phyloP scores from a whole-genome alignment of 495 filamentous ascomycete species.

The Hyaloscypha finlandica region DNA sequence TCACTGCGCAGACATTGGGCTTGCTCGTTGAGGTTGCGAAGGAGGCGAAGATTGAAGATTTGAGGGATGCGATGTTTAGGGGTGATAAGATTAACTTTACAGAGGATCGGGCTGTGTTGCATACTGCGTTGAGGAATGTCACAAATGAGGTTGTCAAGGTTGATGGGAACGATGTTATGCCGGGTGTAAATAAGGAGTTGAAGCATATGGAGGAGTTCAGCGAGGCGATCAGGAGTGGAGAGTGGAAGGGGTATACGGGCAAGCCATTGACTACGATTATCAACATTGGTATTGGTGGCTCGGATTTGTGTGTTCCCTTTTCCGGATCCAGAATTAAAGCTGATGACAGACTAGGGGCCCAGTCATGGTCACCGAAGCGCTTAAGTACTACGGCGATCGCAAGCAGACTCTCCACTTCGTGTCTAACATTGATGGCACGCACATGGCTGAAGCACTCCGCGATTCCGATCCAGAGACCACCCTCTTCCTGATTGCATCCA shows the following conservation, averaged over 20 bases:
- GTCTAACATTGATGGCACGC: constrained; percentile 98
- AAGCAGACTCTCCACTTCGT: constrained; percentile 93
- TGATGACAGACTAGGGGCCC: constrained; percentile 64
- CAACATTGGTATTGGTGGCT: constrained; percentile 98
- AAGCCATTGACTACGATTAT: constrained; percentile 95
- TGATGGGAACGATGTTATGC: constrained; percentile 92
- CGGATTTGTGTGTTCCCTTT: constrained; percentile 75
- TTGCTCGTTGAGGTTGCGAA: constrained; percentile 85
- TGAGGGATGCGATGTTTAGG: constrained; percentile 94
- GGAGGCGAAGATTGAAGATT: constrained; percentile 86
- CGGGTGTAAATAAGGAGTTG: constrained; percentile 87
- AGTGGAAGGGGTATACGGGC: constrained; percentile 98
- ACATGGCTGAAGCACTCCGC: constrained; percentile 91
- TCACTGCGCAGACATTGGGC: constrained; percentile 88
- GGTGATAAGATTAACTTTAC: constrained; percentile 99
- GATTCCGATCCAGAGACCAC: constrained; percentile 93
- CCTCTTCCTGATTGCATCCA: constrained; percentile 95
- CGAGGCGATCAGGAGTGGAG: constrained; percentile 88
- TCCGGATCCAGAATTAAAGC: not conserved
- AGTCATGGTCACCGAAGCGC: constrained; percentile 96
- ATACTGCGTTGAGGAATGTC: constrained; percentile 88
- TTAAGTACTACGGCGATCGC: constrained; percentile 88
- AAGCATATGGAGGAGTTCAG: constrained; percentile 98
- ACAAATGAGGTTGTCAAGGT: constrained; percentile 86
- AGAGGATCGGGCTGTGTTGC: constrained; percentile 94